phyloP scores from a whole-genome alignment of 1,284 basidiomycete species.

The Veloporphyrellus conicus region DNA sequence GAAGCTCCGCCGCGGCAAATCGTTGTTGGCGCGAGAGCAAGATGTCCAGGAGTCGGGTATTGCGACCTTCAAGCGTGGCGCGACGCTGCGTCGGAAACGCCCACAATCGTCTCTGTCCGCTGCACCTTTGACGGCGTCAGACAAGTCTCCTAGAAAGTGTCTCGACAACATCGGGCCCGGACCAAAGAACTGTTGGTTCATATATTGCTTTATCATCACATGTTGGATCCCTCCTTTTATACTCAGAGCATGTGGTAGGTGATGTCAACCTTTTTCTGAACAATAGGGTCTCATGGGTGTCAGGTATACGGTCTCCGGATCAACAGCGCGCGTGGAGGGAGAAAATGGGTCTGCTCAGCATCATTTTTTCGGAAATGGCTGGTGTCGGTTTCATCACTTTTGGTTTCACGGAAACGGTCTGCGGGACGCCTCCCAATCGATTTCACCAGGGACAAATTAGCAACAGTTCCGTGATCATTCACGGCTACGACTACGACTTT shows the following conservation, averaged over 20 bases:
- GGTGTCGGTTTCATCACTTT: conserved; percentile 97
- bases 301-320: conserved; percentile 85
- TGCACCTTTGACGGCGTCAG: conserved; percentile 35
- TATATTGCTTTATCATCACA: conserved; percentile 89
- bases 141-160: conserved; percentile 52
- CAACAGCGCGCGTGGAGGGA: conserved; percentile 96
- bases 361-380: conserved; percentile 83
- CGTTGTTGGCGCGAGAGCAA: conserved; percentile 81
- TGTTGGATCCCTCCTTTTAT: conserved; percentile 76
- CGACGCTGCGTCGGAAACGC: conserved; percentile 70
- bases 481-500: conserved; percentile 92
- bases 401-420: conserved; percentile 96
- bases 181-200: conserved; percentile 92
- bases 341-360: conserved; percentile 89
- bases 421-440: conserved; percentile 78
- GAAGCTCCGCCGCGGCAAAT: conserved; percentile 77
- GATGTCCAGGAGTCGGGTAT: conserved; percentile 86
- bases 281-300: conserved; percentile 7
- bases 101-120: conserved; percentile 42
- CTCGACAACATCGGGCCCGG: conserved; percentile 74
- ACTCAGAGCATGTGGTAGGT: conserved; percentile 63
- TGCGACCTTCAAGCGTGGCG: conserved; percentile 78
- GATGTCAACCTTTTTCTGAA: neutral
- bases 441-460: conserved; percentile 78
- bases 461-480: conserved; percentile 82